Base-by-base conservation (phyloP, 2,329 filamentous ascomycete genomes). In the Macrophomina phaseolina region DNA sequence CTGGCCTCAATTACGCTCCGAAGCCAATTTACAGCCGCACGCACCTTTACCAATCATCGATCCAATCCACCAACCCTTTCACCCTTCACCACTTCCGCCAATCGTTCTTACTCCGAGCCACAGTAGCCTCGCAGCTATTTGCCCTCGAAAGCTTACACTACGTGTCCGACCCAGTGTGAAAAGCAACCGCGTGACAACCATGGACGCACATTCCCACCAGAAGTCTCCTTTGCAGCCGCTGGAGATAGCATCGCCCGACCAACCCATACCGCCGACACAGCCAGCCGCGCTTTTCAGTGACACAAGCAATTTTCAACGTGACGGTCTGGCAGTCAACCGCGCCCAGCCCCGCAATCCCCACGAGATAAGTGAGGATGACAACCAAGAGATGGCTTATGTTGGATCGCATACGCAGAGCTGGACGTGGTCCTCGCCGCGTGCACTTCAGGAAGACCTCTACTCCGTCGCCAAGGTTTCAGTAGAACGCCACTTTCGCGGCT, bases 401-500 rank as follows among this genome's bases (percentile, higher is more conserved):
- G 63, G 52, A 14, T 55, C 51, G 5, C 63, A 58, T 18, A 65
- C 63, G 14, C 53, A 55, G 40, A 65, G 52, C 63, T 56, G 38
- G 48, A 61, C 46, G 16, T 68, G 67, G 67, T 56, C 56, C 4
- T 66, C 67, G n/a, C 45, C 48, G 16, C 45, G 46, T 16, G 42
- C 42, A 5, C 34, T 55, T 7, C 60, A 65, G 48, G 42, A 51
- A 48, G 63, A 68, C 45, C 34, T 51, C 16, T 66, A 61, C 53
- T 23, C 18, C 2, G 45, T 66, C 16, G 48, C 63, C 16, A 52
- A 61, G 55, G 56, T 65, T 30, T 58, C 63, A 5, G 55, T 68
- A 5, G 45, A 66, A 12, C 62, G 67, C 34, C 63, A 63, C 23
- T 68, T 65, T 30, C 62, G 46, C 16, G 48, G 55, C 16, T 68